Evolutionary conservation across 441 rosid genomes (phyloP).

Genomic region (Biscutella laevigata): DNA sequence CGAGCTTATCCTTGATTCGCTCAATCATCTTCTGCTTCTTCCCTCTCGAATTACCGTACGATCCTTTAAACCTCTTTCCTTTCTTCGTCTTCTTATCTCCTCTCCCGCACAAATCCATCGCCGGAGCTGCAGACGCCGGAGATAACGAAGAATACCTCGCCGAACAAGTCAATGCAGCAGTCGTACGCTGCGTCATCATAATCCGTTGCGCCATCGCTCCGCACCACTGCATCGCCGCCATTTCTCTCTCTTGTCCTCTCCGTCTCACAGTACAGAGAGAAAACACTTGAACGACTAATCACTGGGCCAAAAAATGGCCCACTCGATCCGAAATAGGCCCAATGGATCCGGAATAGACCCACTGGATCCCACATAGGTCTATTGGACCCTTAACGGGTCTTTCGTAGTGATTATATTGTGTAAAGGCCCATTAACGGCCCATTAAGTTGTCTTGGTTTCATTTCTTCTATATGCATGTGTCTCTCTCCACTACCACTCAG

Average conservation of each 20-base stretch:
- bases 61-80: constrained; percentile 86
- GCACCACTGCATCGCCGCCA: constrained; percentile 71
- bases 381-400: too few species aligned
- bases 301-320: too few species aligned
- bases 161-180: constrained; percentile 11
- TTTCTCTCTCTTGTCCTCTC: constrained; percentile 9
- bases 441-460: not conserved
- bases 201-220: constrained; percentile 50
- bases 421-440: constrained; percentile 1
- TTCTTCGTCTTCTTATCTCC: constrained; percentile 90
- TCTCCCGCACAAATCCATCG: constrained; percentile 63
- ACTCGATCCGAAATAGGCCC: too few species aligned
- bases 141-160: constrained; percentile 18
- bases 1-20: constrained; percentile 76
- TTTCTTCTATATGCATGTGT: not conserved
- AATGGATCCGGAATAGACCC: too few species aligned
- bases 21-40: constrained; percentile 88
- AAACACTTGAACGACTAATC: not conserved
- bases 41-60: constrained; percentile 79
- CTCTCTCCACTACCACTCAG: constrained; percentile 15
- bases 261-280: too few species aligned
- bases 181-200: constrained; percentile 29
- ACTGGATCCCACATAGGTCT: too few species aligned
- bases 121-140: constrained; percentile 11
- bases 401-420: not conserved